Conservation (phyloP, 805 yeast species). For the Ogataea neopini region DNA sequence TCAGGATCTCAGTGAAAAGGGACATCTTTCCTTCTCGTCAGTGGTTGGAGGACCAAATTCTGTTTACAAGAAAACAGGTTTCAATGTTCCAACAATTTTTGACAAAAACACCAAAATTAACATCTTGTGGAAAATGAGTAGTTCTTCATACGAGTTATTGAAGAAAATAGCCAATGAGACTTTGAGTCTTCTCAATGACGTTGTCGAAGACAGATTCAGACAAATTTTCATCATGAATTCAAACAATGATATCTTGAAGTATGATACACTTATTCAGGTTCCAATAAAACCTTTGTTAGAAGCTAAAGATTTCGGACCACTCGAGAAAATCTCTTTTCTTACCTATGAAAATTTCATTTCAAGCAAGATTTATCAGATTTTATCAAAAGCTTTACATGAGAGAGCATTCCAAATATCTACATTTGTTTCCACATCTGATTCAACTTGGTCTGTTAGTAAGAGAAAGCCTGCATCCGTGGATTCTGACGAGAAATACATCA, state of each 20-base stretch:
- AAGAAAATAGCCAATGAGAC: constrained; percentile 71
- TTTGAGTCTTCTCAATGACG: constrained; percentile 67
- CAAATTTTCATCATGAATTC: constrained; percentile 69
- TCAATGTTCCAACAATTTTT: constrained; percentile 71
- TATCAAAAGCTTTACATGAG: constrained; percentile 58
- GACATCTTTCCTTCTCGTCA: constrained; percentile 69
- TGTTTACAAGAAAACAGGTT: constrained; percentile 56
- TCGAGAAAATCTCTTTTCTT: constrained; percentile 70
- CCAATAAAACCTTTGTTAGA: constrained; percentile 43
- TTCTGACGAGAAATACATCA: constrained; percentile 35
- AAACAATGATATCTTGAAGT: constrained; percentile 54
- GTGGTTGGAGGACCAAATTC: constrained; percentile 47
- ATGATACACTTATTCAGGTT: constrained; percentile 62
- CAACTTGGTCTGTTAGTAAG: constrained; percentile 45
- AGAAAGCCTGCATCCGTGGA: constrained; percentile 49
- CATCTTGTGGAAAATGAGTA: constrained; percentile 77
- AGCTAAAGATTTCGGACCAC: constrained; percentile 56
- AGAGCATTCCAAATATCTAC: constrained; percentile 44
- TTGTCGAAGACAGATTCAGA: constrained; percentile 80
- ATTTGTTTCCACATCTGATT: constrained; percentile 17
- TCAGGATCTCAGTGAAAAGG: constrained; percentile 63
- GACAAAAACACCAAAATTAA: constrained; percentile 79
- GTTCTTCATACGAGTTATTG: constrained; percentile 60
- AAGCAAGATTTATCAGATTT: constrained; percentile 58
- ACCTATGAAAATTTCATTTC: constrained; percentile 66